Evolutionary conservation across 2,329 filamentous ascomycete species (phyloP), one percentile per base, ranked within the genome.

Genomic region (Beauveria rudraprayagi): DNA sequence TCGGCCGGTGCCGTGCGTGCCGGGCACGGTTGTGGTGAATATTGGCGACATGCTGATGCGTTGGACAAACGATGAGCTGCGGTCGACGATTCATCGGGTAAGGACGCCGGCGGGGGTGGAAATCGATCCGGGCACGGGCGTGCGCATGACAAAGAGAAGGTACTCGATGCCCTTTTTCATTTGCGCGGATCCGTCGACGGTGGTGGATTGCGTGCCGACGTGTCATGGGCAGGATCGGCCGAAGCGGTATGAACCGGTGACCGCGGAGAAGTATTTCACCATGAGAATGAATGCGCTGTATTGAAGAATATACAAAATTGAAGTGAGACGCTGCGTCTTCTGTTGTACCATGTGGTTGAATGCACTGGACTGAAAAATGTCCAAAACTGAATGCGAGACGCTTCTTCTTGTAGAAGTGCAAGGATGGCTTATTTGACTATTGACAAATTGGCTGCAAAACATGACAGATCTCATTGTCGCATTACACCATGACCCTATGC

Each of bases 91-190:
- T 47, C 75, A 77, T 59, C 68, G 66, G 26, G 74, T 84, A 3
- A 76, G 75, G 37, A 80, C 83, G 68, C 71, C 72, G 22, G 62
- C 61, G 0, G 28, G 63, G 4, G 54, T 66, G 5, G 63, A 62
- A 8, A 40, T 37, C 16, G 58, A 56, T 4, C 53, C 72, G 1
- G 66, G 67, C 1, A 50, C 43, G 24, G 48, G 57, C 26, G 67
- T 75, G 43, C 58, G 73, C 3, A 77, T 82, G 73, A 82, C 79
- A 3, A 71, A 72, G 37, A 75, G 77, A 22, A 72, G 83, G 16
- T 86, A 83, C 64, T 85, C 83, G 9, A 85, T 86, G 57, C 82
- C 83, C 0, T 86, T 84, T 66, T 86, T 86, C 60, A 74, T 85
- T 37, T 71, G 74, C 6, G 80, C 82, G 0, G 78, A 83, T 64